A percentile compares a stretch with the other conserved stretches of the same genome.
Evolutionary conservation across 495 filamentous ascomycete species (phyloP).

Genomic region (Aspergillus incahuasiensis): DNA sequence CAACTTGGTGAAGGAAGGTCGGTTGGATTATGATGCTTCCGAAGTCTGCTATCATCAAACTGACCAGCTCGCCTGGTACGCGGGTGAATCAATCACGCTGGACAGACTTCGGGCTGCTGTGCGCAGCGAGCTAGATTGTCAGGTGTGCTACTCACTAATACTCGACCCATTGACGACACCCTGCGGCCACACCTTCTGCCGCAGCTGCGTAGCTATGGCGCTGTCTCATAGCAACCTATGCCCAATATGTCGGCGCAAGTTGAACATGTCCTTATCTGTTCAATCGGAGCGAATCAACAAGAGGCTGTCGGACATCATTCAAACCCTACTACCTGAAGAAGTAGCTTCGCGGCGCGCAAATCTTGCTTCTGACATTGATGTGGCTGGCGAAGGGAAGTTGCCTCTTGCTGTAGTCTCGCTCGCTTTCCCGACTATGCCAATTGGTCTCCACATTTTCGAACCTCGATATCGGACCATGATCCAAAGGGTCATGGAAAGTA

Average conservation of each 20-base stretch:
- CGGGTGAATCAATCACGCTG: conserved; percentile 40
- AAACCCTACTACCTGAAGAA: conserved; percentile 61
- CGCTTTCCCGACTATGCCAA: conserved; percentile 76
- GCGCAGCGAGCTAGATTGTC: conserved; percentile 73
- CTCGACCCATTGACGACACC: conserved; percentile 75
- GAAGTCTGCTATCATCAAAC: conserved; percentile 53
- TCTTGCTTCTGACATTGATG: conserved; percentile 44
- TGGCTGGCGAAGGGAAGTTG: conserved; percentile 52
- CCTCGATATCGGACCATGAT: conserved; percentile 87
- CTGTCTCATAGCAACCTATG: conserved; percentile 73
- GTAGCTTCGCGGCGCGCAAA: conserved; percentile 53
- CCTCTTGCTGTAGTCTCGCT: conserved; percentile 80
- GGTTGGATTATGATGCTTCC: conserved; percentile 30
- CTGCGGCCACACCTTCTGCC: conserved; percentile 89
- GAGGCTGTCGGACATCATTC: conserved; percentile 54
- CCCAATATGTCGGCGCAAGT: conserved; percentile 66
- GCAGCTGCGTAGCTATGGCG: conserved; percentile 66
- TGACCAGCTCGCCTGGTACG: conserved; percentile 32
- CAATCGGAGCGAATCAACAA: conserved; percentile 56
- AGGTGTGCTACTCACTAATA: conserved; percentile 78
- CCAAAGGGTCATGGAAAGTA: conserved; percentile 64
- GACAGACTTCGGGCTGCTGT: conserved; percentile 54
- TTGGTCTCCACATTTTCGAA: conserved; percentile 87
- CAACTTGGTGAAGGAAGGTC: conserved; percentile 26
- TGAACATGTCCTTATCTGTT: conserved; percentile 57